phyloP scores from a whole-genome alignment of 1,284 basidiomycete genomes.

The Papiliotrema laurentii region DNA sequence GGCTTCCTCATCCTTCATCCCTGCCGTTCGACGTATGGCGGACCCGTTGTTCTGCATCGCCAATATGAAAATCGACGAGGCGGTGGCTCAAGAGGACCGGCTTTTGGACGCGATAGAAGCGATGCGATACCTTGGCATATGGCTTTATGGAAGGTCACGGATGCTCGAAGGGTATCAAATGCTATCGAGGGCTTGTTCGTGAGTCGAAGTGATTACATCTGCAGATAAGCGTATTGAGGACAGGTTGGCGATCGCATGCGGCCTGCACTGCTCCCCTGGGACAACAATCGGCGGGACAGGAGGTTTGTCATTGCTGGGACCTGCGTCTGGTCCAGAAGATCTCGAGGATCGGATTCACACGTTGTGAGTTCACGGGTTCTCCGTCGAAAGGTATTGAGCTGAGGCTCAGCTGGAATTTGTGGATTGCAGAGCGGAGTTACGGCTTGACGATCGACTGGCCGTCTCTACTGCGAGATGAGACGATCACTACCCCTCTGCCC shows the following conservation, averaged over 20 bases:
- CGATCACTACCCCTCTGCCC: slow-evolving; percentile 22
- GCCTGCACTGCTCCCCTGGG: neutral
- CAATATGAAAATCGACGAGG: slow-evolving; percentile 15
- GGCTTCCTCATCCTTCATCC: slow-evolving; percentile 23
- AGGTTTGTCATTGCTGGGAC: slow-evolving; percentile 11
- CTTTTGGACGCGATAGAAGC: slow-evolving; percentile 25
- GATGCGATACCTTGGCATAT: slow-evolving; percentile 22
- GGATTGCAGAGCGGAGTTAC: slow-evolving; percentile 22
- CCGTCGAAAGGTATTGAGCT: neutral
- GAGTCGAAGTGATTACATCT: slow-evolving; percentile 13
- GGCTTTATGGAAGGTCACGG: slow-evolving; percentile 18
- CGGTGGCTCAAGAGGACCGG: slow-evolving; percentile 17
- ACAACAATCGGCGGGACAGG: neutral
- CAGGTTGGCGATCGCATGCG: slow-evolving; percentile 4
- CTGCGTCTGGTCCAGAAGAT: slow-evolving; percentile 18
- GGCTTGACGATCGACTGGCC: slow-evolving; percentile 14
- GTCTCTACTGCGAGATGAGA: slow-evolving; percentile 14
- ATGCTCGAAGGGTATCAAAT: slow-evolving; percentile 18
- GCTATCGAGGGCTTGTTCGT: slow-evolving; percentile 13
- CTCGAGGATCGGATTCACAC: slow-evolving; percentile 27
- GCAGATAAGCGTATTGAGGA: slow-evolving; percentile 22
- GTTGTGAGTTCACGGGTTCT: slow-evolving; percentile 18
- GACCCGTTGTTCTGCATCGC: slow-evolving; percentile 20
- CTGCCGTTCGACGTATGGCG: slow-evolving; percentile 19
- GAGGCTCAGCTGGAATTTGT: slow-evolving; percentile 24